phyloP scores from a whole-genome alignment of 2,329 filamentous ascomycete genomes.

The Verticillium albo-atrum region DNA sequence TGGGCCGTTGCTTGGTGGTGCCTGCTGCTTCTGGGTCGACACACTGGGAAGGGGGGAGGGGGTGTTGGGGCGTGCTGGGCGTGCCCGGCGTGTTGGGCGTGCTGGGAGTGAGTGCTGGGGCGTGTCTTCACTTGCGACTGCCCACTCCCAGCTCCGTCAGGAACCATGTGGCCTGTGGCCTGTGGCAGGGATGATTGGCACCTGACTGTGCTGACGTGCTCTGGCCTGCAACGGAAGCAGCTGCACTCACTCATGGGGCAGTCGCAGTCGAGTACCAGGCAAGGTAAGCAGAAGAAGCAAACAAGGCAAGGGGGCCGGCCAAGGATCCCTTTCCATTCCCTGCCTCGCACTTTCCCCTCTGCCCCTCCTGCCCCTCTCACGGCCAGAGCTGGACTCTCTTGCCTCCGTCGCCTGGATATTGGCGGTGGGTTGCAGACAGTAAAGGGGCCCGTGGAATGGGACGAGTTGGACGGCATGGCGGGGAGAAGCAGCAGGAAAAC shows the following conservation, averaged over 20 bases:
- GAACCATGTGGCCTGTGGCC: neutral
- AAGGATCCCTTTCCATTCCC: too few relatives aligned
- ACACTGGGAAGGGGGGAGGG: neutral
- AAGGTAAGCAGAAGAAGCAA: neutral
- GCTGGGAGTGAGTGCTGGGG: neutral
- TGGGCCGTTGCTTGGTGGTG: too few relatives aligned
- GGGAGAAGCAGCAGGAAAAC: too few relatives aligned
- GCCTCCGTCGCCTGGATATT: neutral
- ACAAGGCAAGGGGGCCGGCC: neutral
- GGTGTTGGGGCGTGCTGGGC: neutral
- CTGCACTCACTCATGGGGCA: too few relatives aligned
- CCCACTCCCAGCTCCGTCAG: neutral
- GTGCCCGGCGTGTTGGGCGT: too few relatives aligned
- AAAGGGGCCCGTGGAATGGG: neutral
- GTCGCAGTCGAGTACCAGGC: neutral
- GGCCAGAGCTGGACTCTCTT: neutral
- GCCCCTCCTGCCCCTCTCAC: neutral
- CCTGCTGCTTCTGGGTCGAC: neutral
- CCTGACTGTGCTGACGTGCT: neutral
- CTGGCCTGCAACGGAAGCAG: neutral
- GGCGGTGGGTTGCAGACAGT: too few relatives aligned
- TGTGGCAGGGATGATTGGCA: neutral
- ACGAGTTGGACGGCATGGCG: neutral
- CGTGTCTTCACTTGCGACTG: neutral
- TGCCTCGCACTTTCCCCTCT: neutral